Evolutionary conservation across 2,329 filamentous ascomycete species (phyloP), one percentile per base, ranked within the genome.

Genomic region (Coniochaeta pulveracea): DNA sequence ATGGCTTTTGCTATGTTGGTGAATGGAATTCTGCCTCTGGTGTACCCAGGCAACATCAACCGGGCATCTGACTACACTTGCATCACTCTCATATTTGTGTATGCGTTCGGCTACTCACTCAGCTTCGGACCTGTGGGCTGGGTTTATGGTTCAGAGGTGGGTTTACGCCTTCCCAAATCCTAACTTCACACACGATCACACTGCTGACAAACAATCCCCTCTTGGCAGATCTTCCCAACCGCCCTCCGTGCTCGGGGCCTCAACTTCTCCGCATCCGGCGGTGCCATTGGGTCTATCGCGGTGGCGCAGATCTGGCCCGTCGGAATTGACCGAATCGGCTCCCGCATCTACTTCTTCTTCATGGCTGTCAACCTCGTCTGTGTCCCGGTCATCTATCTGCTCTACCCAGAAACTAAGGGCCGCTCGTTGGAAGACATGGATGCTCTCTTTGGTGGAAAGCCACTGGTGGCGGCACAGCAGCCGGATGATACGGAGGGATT

Each of bases 121-220:
- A 67, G 70, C 0, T 71, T 74, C 26, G 70, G 70, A 0, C 67
- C 70, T 0, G 63, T 67, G 1, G 59, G 68, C 0, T 76, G 70
- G 70, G 66, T 75, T 0, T 75, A 75, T 39, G 66, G 66, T n/a
- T 62, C 68, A 0, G 70, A 76, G 54, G 66, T 69, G 39, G 16
- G 49, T 32, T 11, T 12, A 26, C 18, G 14, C 34, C 11, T 14
- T n/a, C 11, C 25, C 24, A 4, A 19, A 11, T n/a, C 7, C 18
- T 18, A 19, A 22, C 15, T 24, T 24, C n/a, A n/a, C 22, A 8
- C 9, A 24, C 22, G 22, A 24, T 15, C 9, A 17, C 4, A 17
- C 17, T 14, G 17, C 10, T n/a, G 26, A 28, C 30, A 6, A 2
- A 10, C 19, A 19, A 8, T 3, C 2, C 11, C 9, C 11, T 10